phyloP scores from a whole-genome alignment of 2,329 filamentous ascomycete species.

The Penicillium sp. region DNA sequence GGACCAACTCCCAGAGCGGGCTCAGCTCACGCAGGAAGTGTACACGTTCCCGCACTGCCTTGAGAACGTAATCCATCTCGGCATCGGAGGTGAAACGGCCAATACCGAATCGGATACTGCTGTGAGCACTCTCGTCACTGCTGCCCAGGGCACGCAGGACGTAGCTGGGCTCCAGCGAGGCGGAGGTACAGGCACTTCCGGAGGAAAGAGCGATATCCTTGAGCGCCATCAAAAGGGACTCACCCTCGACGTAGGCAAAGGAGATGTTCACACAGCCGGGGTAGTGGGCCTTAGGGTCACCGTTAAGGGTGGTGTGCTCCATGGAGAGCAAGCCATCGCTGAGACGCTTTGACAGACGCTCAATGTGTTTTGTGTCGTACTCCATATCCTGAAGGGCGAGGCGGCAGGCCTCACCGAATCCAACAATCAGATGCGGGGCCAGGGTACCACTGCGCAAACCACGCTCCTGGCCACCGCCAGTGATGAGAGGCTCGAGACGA shows the following conservation, averaged over 20 bases:
- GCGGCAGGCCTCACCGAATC: slow-evolving; percentile 93
- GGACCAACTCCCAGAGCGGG: slow-evolving; percentile 94
- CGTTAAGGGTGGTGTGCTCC: slow-evolving; percentile 92
- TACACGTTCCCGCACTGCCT: slow-evolving; percentile 87
- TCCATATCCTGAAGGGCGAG: slow-evolving; percentile 86
- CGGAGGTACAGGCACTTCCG: slow-evolving; percentile 94
- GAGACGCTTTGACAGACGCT: slow-evolving; percentile 77
- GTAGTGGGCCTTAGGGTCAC: slow-evolving; percentile 79
- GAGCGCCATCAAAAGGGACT: slow-evolving; percentile 95
- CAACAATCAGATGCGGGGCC: slow-evolving; percentile 82
- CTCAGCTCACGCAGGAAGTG: slow-evolving; percentile 92
- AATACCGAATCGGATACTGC: slow-evolving; percentile 96
- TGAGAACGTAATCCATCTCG: slow-evolving; percentile 96
- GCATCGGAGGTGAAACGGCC: slow-evolving; percentile 92
- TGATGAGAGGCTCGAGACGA: slow-evolving; percentile 93
- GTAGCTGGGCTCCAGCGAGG: slow-evolving; percentile 94
- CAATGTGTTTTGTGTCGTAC: slow-evolving; percentile 90
- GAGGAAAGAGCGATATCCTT: slow-evolving; percentile 98
- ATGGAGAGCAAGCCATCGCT: slow-evolving; percentile 78
- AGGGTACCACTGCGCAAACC: slow-evolving; percentile 92
- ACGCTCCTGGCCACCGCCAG: slow-evolving; percentile 92
- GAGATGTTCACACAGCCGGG: slow-evolving; percentile 98
- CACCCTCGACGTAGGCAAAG: slow-evolving; percentile 96
- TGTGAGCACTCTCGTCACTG: slow-evolving; percentile 96
- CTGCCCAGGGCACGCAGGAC: slow-evolving; percentile 91